Evolutionary conservation across 305 asterid species (phyloP).

Genomic region (Solanum hybrid): DNA sequence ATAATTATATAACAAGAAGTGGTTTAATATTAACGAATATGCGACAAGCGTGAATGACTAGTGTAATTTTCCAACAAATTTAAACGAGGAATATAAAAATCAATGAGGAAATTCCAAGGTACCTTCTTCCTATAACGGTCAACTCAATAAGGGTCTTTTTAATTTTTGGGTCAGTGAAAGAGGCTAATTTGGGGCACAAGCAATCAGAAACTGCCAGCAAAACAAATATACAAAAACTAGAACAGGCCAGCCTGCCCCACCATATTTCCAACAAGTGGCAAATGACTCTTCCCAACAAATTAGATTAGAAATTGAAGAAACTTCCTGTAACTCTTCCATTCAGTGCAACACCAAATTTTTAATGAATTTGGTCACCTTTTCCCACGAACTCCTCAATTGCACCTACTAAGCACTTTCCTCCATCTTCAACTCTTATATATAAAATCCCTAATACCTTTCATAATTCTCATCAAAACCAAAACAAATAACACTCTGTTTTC

Average conservation of each 20-base stretch:
- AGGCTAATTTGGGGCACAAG: background rate
- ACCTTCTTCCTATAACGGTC: background rate
- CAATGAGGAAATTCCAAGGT: background rate
- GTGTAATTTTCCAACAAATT: background rate
- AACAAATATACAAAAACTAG: slow-evolving; percentile 1
- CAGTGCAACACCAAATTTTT: background rate
- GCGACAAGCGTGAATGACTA: background rate
- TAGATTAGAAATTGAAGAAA: background rate
- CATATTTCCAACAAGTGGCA: background rate
- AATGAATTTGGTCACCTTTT: background rate
- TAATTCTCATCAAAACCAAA: background rate
- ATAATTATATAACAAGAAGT: background rate
- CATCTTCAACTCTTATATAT: background rate
- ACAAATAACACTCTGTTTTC: background rate
- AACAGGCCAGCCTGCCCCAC: slow-evolving; percentile 16
- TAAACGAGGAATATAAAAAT: background rate
- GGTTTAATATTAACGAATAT: background rate
- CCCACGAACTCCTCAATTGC: background rate
- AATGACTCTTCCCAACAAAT: background rate
- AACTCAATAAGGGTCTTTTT: background rate
- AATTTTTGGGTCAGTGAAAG: background rate
- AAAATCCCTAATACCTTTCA: background rate
- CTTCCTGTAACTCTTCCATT: slow-evolving; percentile 2
- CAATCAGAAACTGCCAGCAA: background rate
- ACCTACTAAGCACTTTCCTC: background rate